Evolutionary conservation across 2,329 filamentous ascomycete genomes (phyloP).

Genomic region (Aphanoascus verrucosus): DNA sequence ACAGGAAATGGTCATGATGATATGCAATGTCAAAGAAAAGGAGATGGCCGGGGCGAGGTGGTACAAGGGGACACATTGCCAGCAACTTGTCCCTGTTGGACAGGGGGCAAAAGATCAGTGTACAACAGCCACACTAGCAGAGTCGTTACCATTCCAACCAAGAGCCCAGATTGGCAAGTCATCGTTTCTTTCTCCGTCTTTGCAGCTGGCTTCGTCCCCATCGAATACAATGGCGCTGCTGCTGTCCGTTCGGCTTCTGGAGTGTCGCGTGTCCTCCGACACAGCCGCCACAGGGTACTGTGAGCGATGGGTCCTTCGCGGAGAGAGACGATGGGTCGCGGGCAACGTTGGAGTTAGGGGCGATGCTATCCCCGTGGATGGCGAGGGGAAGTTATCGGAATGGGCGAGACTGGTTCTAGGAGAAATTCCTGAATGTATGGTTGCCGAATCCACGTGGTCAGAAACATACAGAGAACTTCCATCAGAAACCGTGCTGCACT

Average conservation of each 20-base stretch:
- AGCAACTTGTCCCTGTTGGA: background rate
- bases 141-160: conserved; percentile 36
- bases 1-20: background rate
- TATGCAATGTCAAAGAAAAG: conserved; percentile 9
- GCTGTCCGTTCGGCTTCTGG: conserved; percentile 34
- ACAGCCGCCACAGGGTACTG: conserved; percentile 25
- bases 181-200: conserved; percentile 40
- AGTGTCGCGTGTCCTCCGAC: conserved; percentile 28
- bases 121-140: conserved; percentile 26
- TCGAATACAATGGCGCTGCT: conserved; percentile 39
- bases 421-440: conserved; percentile 27
- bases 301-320: conserved; percentile 19
- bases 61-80: background rate
- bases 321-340: conserved; percentile 31
- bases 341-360: conserved; percentile 17
- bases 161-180: conserved; percentile 37
- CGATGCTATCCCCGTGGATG: conserved; percentile 24
- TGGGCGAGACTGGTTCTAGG: conserved; percentile 28
- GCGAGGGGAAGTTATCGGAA: conserved; percentile 33
- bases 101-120: conserved; percentile 22
- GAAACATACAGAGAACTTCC: conserved; percentile 1
- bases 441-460: conserved; percentile 21
- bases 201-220: conserved; percentile 33
- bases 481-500: conserved; percentile 13
- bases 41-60: background rate